Base-by-base conservation (phyloP, 1,284 basidiomycete genomes). In the Agaricales sp. region DNA sequence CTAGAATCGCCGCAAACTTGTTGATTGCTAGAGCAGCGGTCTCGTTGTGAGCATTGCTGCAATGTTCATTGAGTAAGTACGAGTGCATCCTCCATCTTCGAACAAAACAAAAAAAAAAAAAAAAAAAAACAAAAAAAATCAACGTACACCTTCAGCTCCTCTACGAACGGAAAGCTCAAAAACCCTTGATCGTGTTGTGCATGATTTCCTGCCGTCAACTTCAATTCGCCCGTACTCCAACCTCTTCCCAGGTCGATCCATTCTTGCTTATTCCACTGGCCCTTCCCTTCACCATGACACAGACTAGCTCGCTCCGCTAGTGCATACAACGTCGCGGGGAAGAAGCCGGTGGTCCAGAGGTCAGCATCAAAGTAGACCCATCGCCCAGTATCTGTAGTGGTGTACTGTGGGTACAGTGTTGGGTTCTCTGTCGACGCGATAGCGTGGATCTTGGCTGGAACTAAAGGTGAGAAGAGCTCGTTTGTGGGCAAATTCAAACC, bases 131-230 rank as follows among this genome's bases (percentile, higher is more conserved):
- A 6, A 14, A 14, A 6, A 30, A 37, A 37, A 37, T 37, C 16
- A 3, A 53, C 57, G 38, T 43, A 59, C 58, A 58, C 19, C 16
- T 45, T 20, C 8, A 57, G 41, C 37, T 59, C 58, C 25, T 55
- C 47, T 16, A 51, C 51, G 46, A 58, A 59, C 4, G 58, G 58
- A 49, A 52, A 59, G 45, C 57, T 58, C 38, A 58, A 38, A 44
- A 58, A 59, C 4, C 58, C 58, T 37, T 55, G 54, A 20, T 59
- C 58, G 47, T 58, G 58, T 8, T 54, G 55, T 20, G 51, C 35
- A 16, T 37, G 50, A 23, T 55, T 58, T 3, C 50, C 51, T 39
- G 43, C 44, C 45, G 56, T 52, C 1, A 58, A 53, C 3, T 52
- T 45, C 1, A 54, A 24, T 22, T 54, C 53, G 13, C 53, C 53